These are phyloP conservation scores for Allium fistulosum DNA, from an alignment of 106 monocot genomes.

Conservation along the genomic window DNA sequence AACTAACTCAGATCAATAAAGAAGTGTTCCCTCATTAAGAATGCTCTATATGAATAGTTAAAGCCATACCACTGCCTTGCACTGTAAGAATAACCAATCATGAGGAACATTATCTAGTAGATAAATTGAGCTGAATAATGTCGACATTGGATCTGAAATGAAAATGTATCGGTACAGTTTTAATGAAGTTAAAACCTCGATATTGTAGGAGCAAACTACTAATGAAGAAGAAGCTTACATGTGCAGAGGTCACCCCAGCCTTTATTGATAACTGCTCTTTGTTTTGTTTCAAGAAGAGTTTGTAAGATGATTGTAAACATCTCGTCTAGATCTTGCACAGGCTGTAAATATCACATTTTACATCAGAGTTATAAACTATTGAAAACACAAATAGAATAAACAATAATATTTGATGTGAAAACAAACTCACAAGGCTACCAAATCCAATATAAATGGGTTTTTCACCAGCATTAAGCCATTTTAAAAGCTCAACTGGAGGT, in stretches of 20 bases:
- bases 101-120: constrained; percentile 89
- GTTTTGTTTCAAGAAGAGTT: constrained; percentile 15
- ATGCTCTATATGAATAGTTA: too few relatives aligned
- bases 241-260: constrained; percentile 31
- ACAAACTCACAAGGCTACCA: constrained; percentile 83
- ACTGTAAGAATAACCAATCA: constrained; percentile 95
- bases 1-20: neutral
- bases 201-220: too few relatives aligned
- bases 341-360: constrained; percentile 8
- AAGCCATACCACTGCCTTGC: constrained; percentile 89
- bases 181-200: neutral
- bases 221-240: constrained; percentile 7
- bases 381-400: neutral
- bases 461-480: constrained; percentile 75
- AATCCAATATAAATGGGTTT: constrained; percentile 93
- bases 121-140: constrained; percentile 44
- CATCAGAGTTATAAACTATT: neutral
- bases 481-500: constrained; percentile 63
- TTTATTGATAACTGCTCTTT: constrained; percentile 24
- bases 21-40: neutral
- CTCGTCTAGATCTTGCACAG: constrained; percentile 24
- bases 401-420: neutral
- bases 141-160: constrained; percentile 12
- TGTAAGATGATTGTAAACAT: constrained; percentile 19
- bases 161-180: neutral